A percentile compares a stretch with the other conserved stretches of the same genome.
Evolutionary conservation across 495 filamentous ascomycete species (phyloP).

Genomic region (Aspergillus egyptiacus): DNA sequence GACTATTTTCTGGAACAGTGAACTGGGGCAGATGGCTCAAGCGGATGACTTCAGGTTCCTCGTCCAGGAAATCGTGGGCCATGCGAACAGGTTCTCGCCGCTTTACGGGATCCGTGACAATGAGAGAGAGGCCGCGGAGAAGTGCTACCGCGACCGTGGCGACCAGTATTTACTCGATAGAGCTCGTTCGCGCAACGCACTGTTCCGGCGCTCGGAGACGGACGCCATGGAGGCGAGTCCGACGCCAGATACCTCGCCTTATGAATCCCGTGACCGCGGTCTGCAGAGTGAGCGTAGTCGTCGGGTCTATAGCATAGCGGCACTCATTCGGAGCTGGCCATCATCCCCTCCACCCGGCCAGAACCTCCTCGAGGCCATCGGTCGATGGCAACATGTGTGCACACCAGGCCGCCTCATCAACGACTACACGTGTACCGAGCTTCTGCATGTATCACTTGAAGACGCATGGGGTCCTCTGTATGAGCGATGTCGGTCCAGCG

Average conservation of each 20-base stretch:
- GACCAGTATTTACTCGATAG: conserved; percentile 30
- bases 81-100: conserved; percentile 19
- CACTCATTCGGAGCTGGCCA: conserved; percentile 13
- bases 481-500: conserved; percentile 7
- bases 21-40: conserved; percentile 42
- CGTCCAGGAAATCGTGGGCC: conserved; percentile 29
- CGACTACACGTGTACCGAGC: neutral
- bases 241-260: conserved; percentile 7
- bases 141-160: conserved; percentile 9
- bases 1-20: conserved; percentile 37
- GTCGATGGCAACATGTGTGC: conserved; percentile 5
- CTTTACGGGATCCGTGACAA: neutral
- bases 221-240: conserved; percentile 23
- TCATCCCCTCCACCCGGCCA: neutral
- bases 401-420: neutral
- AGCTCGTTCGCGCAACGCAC: conserved; percentile 37
- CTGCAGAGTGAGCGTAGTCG: conserved; percentile 10
- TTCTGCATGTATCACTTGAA: conserved; percentile 8
- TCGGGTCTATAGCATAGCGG: conserved; percentile 10
- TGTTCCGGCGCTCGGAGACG: conserved; percentile 41
- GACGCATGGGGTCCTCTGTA: conserved; percentile 16
- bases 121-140: neutral
- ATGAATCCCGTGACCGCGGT: conserved; percentile 13
- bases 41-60: conserved; percentile 37
- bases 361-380: conserved; percentile 4